These are phyloP conservation scores for Penicillium sp. DNA, from an alignment of 2,329 filamentous ascomycete genomes.

Conservation along the genomic window DNA sequence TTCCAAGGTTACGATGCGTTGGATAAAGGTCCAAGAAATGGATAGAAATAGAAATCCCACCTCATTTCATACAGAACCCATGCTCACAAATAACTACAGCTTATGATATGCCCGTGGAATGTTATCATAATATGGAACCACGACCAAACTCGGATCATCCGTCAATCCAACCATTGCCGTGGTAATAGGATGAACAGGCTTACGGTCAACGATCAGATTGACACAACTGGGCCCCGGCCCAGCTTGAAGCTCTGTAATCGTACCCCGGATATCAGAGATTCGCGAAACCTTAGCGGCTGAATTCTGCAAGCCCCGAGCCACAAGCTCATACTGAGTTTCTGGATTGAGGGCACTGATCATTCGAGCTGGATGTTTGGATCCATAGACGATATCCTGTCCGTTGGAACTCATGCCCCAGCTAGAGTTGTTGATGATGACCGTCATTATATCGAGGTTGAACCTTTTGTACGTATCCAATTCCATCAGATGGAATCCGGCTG, in stretches of 20 bases:
- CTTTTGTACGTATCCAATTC: constrained; percentile 50
- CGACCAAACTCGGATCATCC: constrained; percentile 45
- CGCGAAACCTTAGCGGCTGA: constrained; percentile 27
- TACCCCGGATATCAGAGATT: constrained; percentile 30
- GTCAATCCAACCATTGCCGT: constrained; percentile 48
- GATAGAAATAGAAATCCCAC: too few relatives aligned
- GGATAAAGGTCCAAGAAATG: too few relatives aligned
- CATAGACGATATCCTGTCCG: constrained; percentile 49
- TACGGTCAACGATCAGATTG: constrained; percentile 44
- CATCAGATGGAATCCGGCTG: constrained; percentile 48
- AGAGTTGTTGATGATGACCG: constrained; percentile 48
- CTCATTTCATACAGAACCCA: too few relatives aligned
- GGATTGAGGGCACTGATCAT: constrained; percentile 33
- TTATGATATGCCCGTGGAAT: constrained; percentile 36
- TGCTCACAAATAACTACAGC: background rate
- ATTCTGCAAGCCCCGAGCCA: constrained; percentile 45
- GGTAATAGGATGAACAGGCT: constrained; percentile 31
- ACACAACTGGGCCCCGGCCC: constrained; percentile 36
- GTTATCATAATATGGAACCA: constrained; percentile 54
- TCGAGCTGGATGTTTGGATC: constrained; percentile 30
- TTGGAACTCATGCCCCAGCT: constrained; percentile 50
- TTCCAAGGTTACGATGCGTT: too few relatives aligned
- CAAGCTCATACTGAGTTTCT: constrained; percentile 41
- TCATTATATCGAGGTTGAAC: constrained; percentile 43
- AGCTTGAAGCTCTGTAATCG: constrained; percentile 34